Evolutionary conservation across 768 basidiomycete genomes (phyloP).

Genomic region (Pisolithus orientalis): DNA sequence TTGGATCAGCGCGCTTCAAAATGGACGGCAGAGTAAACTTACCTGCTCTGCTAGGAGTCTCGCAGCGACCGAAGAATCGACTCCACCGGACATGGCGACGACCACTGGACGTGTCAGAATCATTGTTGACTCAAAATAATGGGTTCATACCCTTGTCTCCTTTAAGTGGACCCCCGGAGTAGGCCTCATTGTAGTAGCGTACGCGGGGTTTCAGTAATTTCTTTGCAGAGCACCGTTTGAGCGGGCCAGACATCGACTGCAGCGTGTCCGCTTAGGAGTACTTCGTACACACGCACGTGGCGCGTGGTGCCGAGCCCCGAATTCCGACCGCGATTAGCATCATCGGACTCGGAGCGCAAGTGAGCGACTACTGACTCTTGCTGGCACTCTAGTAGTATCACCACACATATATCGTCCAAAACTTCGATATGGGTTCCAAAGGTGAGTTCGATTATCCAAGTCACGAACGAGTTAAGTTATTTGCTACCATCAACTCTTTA

Average conservation of each 20-base stretch:
- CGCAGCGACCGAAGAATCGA: slow-evolving; percentile 91
- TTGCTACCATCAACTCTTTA: slow-evolving; percentile 10
- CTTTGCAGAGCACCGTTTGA: slow-evolving; percentile 2
- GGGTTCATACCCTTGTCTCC: slow-evolving; percentile 22
- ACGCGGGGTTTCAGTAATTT: background rate
- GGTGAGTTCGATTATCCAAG: too few relatives aligned
- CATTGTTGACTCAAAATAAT: background rate
- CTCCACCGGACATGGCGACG: slow-evolving; percentile 92
- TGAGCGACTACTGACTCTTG: too few relatives aligned
- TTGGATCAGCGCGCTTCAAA: background rate
- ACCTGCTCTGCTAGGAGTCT: slow-evolving; percentile 66
- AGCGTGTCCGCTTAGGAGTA: too few relatives aligned
- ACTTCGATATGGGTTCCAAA: background rate
- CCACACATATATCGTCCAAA: background rate
- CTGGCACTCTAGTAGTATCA: too few relatives aligned
- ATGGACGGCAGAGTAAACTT: background rate
- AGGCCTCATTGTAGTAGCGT: slow-evolving; percentile 13
- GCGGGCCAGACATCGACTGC: slow-evolving; percentile 1
- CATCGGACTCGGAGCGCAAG: too few relatives aligned
- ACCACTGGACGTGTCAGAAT: slow-evolving; percentile 47
- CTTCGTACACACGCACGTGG: background rate
- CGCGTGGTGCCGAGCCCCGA: background rate
- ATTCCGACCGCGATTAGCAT: background rate
- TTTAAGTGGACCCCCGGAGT: slow-evolving; percentile 11
- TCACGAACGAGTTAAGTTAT: too few relatives aligned